Percentiles rank a stretch among this genome's conserved stretches.
phyloP scores from a whole-genome alignment of 352 stramenopile genomes.

The Phytophthora macrochlamydospora region DNA sequence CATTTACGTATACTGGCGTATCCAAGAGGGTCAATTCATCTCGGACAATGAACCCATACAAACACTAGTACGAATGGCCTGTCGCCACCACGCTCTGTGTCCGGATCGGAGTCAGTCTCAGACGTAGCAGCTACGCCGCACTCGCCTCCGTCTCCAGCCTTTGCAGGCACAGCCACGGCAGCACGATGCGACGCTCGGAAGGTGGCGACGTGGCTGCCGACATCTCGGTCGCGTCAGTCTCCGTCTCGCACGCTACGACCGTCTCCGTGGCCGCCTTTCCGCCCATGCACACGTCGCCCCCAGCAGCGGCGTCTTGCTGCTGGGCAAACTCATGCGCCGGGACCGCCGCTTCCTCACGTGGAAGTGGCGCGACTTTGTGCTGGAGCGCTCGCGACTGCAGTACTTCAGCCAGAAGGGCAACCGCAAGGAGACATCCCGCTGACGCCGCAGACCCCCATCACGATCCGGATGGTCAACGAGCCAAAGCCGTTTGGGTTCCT shows the following conservation, averaged over 20 bases:
- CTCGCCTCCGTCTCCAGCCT: neutral
- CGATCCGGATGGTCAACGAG: constrained; percentile 69
- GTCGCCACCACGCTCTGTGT: neutral
- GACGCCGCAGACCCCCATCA: constrained; percentile 67
- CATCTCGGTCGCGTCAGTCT: constrained; percentile 1
- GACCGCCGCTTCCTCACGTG: constrained; percentile 82
- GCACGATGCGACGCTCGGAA: constrained; percentile 25
- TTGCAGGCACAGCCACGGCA: constrained; percentile 18
- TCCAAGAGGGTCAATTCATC: too few species aligned
- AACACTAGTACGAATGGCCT: neutral
- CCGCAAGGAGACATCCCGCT: constrained; percentile 75
- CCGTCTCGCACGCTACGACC: constrained; percentile 3
- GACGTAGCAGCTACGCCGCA: neutral
- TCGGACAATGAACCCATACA: neutral
- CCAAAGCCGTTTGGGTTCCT: constrained; percentile 78
- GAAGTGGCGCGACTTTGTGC: constrained; percentile 85
- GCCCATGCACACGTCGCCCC: constrained; percentile 6
- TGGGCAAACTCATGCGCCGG: constrained; percentile 77
- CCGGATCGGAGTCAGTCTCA: neutral
- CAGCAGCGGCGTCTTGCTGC: constrained; percentile 45
- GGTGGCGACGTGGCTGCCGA: constrained; percentile 10
- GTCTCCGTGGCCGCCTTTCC: constrained; percentile 6
- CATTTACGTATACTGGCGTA: too few species aligned
- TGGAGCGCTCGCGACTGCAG: constrained; percentile 71
- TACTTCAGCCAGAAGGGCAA: constrained; percentile 82